Percentiles rank a stretch among this genome's conserved stretches.
These are phyloP conservation scores for Lentinula sp. DNA, from an alignment of 768 basidiomycete genomes.

Conservation along the genomic window DNA sequence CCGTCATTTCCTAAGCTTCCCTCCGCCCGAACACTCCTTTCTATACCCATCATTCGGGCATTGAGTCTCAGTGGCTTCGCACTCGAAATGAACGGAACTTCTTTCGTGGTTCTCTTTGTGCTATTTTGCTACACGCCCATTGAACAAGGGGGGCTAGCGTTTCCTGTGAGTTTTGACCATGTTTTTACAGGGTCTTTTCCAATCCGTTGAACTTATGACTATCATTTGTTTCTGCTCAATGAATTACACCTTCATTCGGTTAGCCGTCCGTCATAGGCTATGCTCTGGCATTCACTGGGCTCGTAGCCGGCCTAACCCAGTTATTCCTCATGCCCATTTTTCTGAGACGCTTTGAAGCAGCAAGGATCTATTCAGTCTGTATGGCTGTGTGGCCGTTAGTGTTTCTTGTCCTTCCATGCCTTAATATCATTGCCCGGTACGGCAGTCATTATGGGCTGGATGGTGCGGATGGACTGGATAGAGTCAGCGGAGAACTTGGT, in stretches of 20 bases:
- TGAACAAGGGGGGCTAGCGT: constrained; percentile 1
- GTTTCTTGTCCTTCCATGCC: constrained; percentile 42
- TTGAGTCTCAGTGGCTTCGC: constrained; percentile 47
- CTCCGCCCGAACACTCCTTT: constrained; percentile 23
- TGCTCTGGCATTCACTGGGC: constrained; percentile 50
- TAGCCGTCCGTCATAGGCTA: constrained; percentile 58
- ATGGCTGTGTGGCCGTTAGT: constrained; percentile 51
- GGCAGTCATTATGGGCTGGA: constrained; percentile 19
- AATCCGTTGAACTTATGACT: not conserved
- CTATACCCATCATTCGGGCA: constrained; percentile 47
- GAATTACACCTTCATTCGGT: constrained; percentile 3
- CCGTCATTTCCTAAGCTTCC: not conserved
- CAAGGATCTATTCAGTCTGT: constrained; percentile 47
- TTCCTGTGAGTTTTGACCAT: not conserved
- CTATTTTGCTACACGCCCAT: constrained; percentile 63
- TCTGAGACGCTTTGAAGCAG: constrained; percentile 43
- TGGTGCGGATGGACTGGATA: not conserved
- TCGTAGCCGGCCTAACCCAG: constrained; percentile 43
- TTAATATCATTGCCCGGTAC: constrained; percentile 42
- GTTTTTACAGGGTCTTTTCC: not conserved
- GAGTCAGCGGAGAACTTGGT: not conserved
- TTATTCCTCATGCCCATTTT: constrained; percentile 49
- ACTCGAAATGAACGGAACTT: constrained; percentile 47
- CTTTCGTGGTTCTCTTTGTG: constrained; percentile 64
- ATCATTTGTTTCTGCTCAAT: not conserved